phyloP scores from a whole-genome alignment of 192 early-diverging fungal species.

The Borealophlyctis nickersoniae region DNA sequence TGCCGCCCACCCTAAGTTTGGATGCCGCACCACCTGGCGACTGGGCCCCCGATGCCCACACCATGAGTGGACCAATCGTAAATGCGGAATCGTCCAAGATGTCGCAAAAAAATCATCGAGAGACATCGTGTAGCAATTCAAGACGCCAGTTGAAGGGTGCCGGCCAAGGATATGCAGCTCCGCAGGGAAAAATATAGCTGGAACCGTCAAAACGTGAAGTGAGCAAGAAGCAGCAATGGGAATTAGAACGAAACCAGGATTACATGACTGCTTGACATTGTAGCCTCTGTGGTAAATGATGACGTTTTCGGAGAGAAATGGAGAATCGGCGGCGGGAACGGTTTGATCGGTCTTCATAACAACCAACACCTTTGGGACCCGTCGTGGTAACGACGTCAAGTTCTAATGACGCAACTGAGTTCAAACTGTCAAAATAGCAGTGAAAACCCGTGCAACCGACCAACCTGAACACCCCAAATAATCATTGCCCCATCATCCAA shows the following conservation, averaged over 20 bases:
- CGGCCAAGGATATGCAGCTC: constrained; percentile 64
- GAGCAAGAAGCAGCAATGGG: background rate
- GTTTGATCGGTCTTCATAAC: constrained; percentile 60
- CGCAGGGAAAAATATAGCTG: constrained; percentile 45
- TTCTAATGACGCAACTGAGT: too few relatives aligned
- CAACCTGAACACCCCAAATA: constrained; percentile 77
- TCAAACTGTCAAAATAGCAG: too few relatives aligned
- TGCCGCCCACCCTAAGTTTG: constrained; percentile 31
- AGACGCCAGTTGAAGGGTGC: constrained; percentile 49
- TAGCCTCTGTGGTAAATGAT: constrained; percentile 45
- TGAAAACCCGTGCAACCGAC: too few relatives aligned
- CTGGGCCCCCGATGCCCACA: constrained; percentile 49
- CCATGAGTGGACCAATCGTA: constrained; percentile 65
- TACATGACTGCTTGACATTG: constrained; percentile 42
- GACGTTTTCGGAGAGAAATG: constrained; percentile 56
- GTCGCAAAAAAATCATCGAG: constrained; percentile 75
- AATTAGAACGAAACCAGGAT: constrained; percentile 1
- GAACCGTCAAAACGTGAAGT: background rate
- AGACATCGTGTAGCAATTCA: constrained; percentile 69
- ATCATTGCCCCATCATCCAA: constrained; percentile 66
- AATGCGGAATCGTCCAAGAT: constrained; percentile 50
- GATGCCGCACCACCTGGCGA: constrained; percentile 18
- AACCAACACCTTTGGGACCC: constrained; percentile 64
- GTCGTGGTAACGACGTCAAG: constrained; percentile 56
- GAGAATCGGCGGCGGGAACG: constrained; percentile 48